Conservation (phyloP, 164 flowering plant species). For the Brasenia schreberi region DNA sequence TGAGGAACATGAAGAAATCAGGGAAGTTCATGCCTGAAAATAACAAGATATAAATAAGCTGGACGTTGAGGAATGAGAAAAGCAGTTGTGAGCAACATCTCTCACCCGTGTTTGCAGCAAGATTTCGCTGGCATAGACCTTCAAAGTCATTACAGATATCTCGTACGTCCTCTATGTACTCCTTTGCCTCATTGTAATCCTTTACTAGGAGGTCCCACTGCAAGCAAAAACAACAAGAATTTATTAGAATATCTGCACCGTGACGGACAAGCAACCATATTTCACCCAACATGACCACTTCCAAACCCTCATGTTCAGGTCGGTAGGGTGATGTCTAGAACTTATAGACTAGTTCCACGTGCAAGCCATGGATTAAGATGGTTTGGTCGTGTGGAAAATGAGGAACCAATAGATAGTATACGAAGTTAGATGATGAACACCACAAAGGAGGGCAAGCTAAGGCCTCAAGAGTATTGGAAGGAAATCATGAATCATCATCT, state of each 20-base stretch:
- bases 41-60: slow-evolving; percentile 5
- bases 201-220: slow-evolving; percentile 74
- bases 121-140: slow-evolving; percentile 92
- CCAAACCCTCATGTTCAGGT: too few relatives aligned
- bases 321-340: too few relatives aligned
- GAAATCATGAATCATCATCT: too few relatives aligned
- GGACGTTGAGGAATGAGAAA: background rate
- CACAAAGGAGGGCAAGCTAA: too few relatives aligned
- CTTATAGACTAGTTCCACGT: too few relatives aligned
- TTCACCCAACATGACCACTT: too few relatives aligned
- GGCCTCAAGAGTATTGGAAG: too few relatives aligned
- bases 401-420: too few relatives aligned
- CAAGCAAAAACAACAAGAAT: slow-evolving; percentile 5
- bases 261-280: too few relatives aligned
- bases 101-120: slow-evolving; percentile 87
- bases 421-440: too few relatives aligned
- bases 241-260: background rate
- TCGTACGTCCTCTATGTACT: slow-evolving; percentile 83
- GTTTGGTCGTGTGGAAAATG: too few relatives aligned
- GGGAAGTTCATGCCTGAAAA: slow-evolving; percentile 77
- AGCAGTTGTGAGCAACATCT: background rate
- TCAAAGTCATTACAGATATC: slow-evolving; percentile 92
- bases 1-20: slow-evolving; percentile 60
- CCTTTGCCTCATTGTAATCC: slow-evolving; percentile 82
- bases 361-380: too few relatives aligned